Evolutionary conservation across 2,329 filamentous ascomycete genomes (phyloP).

Genomic region (Aspergillus novoparasiticus): DNA sequence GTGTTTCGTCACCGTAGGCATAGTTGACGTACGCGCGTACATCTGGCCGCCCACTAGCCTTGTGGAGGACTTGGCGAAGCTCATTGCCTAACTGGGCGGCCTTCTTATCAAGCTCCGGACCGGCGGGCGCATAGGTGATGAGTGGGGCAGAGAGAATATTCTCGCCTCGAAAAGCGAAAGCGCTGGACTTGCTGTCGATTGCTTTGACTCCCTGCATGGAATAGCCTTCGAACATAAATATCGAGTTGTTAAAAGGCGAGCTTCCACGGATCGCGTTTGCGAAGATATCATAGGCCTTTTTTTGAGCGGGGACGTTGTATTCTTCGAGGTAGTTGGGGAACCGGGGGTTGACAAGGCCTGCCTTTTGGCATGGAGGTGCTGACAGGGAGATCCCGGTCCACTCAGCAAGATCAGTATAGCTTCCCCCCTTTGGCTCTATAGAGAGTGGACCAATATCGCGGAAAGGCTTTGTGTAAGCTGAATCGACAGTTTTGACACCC

Average conservation of each 20-base stretch:
- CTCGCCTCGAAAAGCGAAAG: conserved; percentile 51
- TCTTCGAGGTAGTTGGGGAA: conserved; percentile 49
- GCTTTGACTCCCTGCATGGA: conserved; percentile 49
- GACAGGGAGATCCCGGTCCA: conserved; percentile 47
- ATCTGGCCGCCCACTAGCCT: conserved; percentile 22
- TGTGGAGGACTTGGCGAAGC: conserved; percentile 32
- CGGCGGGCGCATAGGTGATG: conserved; percentile 32
- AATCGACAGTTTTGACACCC: conserved; percentile 43
- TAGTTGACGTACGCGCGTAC: conserved; percentile 37
- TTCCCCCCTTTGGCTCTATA: conserved; percentile 37
- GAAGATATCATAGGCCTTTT: conserved; percentile 42
- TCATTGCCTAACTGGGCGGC: conserved; percentile 31
- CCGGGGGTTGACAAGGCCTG: conserved; percentile 42
- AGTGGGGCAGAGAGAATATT: conserved; percentile 44
- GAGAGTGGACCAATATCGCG: conserved; percentile 44
- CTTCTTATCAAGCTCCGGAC: conserved; percentile 23
- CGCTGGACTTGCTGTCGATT: conserved; percentile 39
- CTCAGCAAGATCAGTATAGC: conserved; percentile 49
- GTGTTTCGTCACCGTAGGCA: conserved; percentile 31
- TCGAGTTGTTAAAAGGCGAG: conserved; percentile 40
- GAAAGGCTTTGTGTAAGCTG: conserved; percentile 48
- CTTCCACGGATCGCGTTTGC: conserved; percentile 32
- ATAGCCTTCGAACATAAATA: conserved; percentile 62
- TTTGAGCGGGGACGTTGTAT: conserved; percentile 44
- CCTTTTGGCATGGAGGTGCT: conserved; percentile 48